Evolutionary conservation across 306 rosid species (phyloP), one percentile per base, ranked within the genome.

Genomic region (Cercis canadensis): DNA sequence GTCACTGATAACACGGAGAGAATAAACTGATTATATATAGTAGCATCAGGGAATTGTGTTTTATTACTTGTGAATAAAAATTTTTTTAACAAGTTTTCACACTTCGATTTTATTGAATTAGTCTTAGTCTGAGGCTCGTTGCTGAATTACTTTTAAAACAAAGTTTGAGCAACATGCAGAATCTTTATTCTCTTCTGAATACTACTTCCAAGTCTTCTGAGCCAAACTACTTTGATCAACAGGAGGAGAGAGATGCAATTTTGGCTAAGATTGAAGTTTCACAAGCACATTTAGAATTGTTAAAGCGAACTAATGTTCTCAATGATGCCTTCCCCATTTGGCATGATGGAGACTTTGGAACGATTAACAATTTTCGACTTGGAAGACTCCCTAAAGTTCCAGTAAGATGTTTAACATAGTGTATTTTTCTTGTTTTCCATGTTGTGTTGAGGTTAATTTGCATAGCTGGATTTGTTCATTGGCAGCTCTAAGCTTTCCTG

Each of bases 211-310:
- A 13, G 44, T 65, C 36, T 7, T 37, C 54, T 60, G 49, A 75
- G 46, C 56, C 67, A 60, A 62, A 58, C 46, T 16, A 34, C 74
- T 77, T 62, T 53, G 76, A 73, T 79, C 55, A 75, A 80, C 95
- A 94, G 99, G 99, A 94, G 80, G 96, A 94, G 81, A 89, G 97
- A 81, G 99, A 94, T 75, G 96, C 96, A 67, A 87, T 91, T 72
- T 80, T 87, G 65, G 89, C 99, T 57, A 91, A 87, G 85, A 89
- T 89, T 84, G 99, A 94, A 80, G 99, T 91, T 73, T 91, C 99
- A 73, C 97, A 94, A 80, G 97, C 96, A 62, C 99, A 94, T 80
- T 83, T 94, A 65, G 99, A 94, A 74, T 78, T 89, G 82, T 74
- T 94, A 85, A 94, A 94, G 83, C 85, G 84, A 81, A 94, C 95